Evolutionary conservation across 2,329 filamentous ascomycete species (phyloP), one percentile per base, ranked within the genome.

Genomic region (Ophiostoma novo-ulmi): DNA sequence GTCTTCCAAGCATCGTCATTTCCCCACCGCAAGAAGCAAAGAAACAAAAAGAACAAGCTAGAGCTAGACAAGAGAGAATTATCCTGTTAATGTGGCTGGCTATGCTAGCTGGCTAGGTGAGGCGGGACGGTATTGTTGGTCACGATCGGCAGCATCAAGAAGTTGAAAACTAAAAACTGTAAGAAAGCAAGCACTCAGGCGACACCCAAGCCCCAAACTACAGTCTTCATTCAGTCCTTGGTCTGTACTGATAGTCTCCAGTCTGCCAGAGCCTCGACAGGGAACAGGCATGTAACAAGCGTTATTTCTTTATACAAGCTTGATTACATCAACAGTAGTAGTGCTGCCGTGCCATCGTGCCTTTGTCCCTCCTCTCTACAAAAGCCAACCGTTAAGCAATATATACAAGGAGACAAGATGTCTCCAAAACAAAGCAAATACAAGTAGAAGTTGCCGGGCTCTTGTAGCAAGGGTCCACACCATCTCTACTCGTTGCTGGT

Each of bases 401-500:
- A 3, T 3, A 31, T 31, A 44, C 3, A 44, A 14, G 41, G 14
- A 44, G 41, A 5, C 41, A 17, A 20, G 41, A 44, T 14, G 14
- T 44, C 41, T 44, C 38, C 11, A 13, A 14, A 44, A 31, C 31
- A 31, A 44, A 44, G 11, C 41, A 44, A 44, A 17, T 17, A 44
- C 14, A 17, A 14, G 17, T 13, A 5, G 17, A 17, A 44, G 11
- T 14, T 20, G 41, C 41, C 13, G 41, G 14, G 11, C 13, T 5
- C 41, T 44, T 22, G 11, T 58, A 11, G 11, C 52, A 63, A 63
- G 58, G 58, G 58, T 63, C 58, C 58, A 63, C 58, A 63, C 58
- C 26, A 63, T 35, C 11, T 7, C 58, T 22, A 13, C 26, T 35
- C 52, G 31, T 31, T 31, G n/a, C 17, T 48, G 5, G 8, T 48